These are phyloP conservation scores for Pichia sp. DNA, from an alignment of 1,139 yeast genomes.

Conservation along the genomic window DNA sequence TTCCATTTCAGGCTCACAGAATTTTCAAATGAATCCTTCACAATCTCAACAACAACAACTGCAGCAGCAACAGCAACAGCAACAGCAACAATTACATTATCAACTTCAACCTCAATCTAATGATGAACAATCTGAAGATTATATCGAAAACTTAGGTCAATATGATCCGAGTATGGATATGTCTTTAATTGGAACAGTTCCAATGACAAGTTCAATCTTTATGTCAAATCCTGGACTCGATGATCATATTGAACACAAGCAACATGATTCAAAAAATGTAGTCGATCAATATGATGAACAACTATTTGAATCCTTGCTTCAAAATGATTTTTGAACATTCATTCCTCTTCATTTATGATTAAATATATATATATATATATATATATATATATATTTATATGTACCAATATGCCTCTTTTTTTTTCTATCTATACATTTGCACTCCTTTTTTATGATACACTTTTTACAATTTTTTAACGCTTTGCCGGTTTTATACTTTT, in stretches of 20 bases:
- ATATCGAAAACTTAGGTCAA: conserved; percentile 1
- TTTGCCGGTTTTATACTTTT: too few species aligned
- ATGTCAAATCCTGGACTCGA: too few species aligned
- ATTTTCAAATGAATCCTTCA: neutral
- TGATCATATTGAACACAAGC: too few species aligned
- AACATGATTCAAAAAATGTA: neutral
- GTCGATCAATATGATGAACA: conserved; percentile 11
- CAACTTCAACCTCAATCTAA: neutral
- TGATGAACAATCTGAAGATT: conserved; percentile 1
- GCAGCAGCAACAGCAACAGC: neutral
- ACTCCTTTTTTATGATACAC: neutral
- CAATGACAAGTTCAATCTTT: conserved; percentile 7
- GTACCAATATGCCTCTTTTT: too few species aligned
- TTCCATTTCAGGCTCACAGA: too few species aligned
- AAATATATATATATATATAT: neutral
- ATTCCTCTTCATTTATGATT: too few species aligned
- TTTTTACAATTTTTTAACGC: neutral
- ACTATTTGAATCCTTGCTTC: conserved; percentile 6
- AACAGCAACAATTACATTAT: neutral
- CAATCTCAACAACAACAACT: neutral
- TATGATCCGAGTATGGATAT: conserved; percentile 4
- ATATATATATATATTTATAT: neutral
- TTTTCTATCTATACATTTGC: neutral
- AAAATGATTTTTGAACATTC: neutral
- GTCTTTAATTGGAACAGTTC: conserved; percentile 9